phyloP scores from a whole-genome alignment of 768 basidiomycete genomes.

The Pleurotus ostreatus region DNA sequence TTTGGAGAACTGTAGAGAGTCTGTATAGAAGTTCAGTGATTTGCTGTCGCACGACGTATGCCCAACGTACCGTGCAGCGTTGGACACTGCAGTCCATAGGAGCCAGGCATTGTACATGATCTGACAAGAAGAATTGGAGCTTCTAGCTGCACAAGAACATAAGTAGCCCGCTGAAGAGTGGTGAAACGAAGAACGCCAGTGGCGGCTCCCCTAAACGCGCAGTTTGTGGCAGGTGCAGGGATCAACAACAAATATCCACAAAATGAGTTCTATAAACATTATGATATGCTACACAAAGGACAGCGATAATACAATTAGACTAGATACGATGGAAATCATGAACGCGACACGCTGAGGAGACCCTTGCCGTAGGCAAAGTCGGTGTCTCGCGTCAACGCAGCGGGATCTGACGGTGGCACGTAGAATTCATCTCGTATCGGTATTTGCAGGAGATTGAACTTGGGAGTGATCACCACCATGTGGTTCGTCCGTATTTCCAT shows the following conservation, averaged over 20 bases:
- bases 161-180: no score
- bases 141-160: no score
- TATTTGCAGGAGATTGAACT: constrained; percentile 92
- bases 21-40: constrained; percentile 29
- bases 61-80: constrained; percentile 50
- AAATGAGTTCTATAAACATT: no score
- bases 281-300: no score
- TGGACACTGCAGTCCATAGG: constrained; percentile 61
- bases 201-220: no score
- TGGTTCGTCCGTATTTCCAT: constrained; percentile 98
- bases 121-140: constrained; percentile 9
- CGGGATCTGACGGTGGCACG: constrained; percentile 82
- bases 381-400: constrained; percentile 59
- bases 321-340: constrained; percentile 32
- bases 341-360: constrained; percentile 42
- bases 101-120: constrained; percentile 56
- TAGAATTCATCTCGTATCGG: constrained; percentile 93
- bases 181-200: no score
- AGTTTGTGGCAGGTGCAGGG: no score
- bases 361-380: constrained; percentile 90
- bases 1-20: constrained; percentile 73
- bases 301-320: no score
- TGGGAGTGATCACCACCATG: constrained; percentile 92
- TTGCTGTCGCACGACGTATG: constrained; percentile 1
- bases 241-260: no score